Base-by-base conservation (phyloP, 2,329 filamentous ascomycete genomes). In the Scorias spongiosa region DNA sequence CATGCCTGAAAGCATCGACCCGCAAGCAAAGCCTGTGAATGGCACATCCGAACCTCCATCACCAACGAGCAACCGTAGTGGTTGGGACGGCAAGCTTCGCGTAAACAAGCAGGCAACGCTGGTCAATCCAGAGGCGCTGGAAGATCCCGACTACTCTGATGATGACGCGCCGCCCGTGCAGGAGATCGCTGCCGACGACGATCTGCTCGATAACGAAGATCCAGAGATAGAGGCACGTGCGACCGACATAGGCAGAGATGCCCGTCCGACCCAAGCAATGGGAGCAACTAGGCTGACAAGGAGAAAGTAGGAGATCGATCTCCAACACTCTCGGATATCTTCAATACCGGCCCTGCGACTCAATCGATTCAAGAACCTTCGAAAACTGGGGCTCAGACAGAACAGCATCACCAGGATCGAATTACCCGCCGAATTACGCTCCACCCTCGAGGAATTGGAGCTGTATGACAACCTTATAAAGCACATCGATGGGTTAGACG, bases 391-490 rank as follows among this genome's bases (percentile, higher is more conserved):
- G 60, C 79, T 98, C 15, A 86, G 91, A 41, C 89, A 98, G 62
- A 98, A 98, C 62, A 75, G 77, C 52, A 91, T 98, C 59, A 73
- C 83, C 50, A 69, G 78, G 41, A 84, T 96, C 61, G 78, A 86
- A 28, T 79, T 89, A 8, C 78, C 94, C 4, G 69, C 73, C 3
- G 64, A 64, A 30, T 66, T 93, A 43, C 78, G 77, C 29, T 59
- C 67, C 2, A 84, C 78, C 1, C 68, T 98, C 36, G 67, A 76
- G 56, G 91, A 98, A 47, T 74, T 98, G 42, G 91, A 98, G 56
- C 74, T 98, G 47, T 98, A 98, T 68, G 91, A 98, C 66, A 98
- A 98, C 63, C 73, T 93, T 14, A 87, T 98, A 54, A 76, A 79
- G 10, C 87, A 93, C 63, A 78, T 95, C 63, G 80, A 80, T 51